phyloP scores from a whole-genome alignment of 2,329 filamentous ascomycete species.

The Penicillium nordicum region DNA sequence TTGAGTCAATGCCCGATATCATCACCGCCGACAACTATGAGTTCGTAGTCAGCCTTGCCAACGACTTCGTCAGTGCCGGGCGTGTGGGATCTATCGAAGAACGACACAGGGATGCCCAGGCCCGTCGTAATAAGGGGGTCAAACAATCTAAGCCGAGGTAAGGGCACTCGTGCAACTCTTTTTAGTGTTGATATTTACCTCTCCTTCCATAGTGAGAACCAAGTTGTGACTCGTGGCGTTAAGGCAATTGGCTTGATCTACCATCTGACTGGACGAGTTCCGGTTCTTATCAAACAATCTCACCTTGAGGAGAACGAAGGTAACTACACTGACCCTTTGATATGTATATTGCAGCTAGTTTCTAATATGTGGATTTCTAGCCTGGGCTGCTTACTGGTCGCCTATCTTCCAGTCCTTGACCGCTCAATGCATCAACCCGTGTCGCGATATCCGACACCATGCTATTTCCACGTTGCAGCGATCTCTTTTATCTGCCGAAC shows the following conservation, averaged over 20 bases:
- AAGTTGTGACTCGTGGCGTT: constrained; percentile 70
- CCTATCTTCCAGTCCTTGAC: constrained; percentile 88
- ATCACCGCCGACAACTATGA: constrained; percentile 97
- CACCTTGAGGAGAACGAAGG: constrained; percentile 84
- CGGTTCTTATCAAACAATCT: constrained; percentile 84
- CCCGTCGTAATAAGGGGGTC: constrained; percentile 52
- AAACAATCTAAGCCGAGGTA: constrained; percentile 56
- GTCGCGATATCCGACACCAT: constrained; percentile 84
- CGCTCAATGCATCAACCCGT: constrained; percentile 89
- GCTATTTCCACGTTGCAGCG: constrained; percentile 84
- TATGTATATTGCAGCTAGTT: neutral
- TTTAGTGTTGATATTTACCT: constrained; percentile 13
- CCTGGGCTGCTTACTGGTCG: constrained; percentile 97
- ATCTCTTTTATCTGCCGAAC: constrained; percentile 76
- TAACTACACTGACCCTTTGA: constrained; percentile 35
- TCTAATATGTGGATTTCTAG: constrained; percentile 43
- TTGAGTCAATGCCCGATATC: constrained; percentile 68
- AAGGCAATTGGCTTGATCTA: constrained; percentile 80
- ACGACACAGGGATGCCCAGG: constrained; percentile 60
- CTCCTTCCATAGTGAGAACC: constrained; percentile 56
- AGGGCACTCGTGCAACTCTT: constrained; percentile 25
- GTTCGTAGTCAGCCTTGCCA: constrained; percentile 75
- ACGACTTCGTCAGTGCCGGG: constrained; percentile 83
- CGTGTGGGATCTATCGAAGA: constrained; percentile 68
- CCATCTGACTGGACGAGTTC: constrained; percentile 75